A percentile compares a stretch with the other conserved stretches of the same genome.
These are phyloP conservation scores for Paulownia fortunei DNA, from an alignment of 257 asterid genomes.

Conservation along the genomic window DNA sequence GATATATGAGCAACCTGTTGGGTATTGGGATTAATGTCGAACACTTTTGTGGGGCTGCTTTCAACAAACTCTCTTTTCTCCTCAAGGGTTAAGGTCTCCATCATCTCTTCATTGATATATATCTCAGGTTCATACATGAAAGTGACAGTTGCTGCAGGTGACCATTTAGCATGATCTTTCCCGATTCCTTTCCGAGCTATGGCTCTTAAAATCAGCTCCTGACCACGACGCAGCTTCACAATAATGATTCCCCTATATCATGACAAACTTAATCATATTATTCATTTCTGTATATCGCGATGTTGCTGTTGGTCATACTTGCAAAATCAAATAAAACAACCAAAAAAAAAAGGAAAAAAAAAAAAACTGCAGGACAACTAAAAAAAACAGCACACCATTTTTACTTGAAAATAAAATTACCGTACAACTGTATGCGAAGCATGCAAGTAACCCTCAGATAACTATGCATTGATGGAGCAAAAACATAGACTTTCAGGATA, in stretches of 20 bases:
- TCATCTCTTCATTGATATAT: slow-evolving; percentile 85
- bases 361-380: neutral
- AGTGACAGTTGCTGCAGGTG: slow-evolving; percentile 99
- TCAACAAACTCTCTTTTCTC: slow-evolving; percentile 77
- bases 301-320: neutral
- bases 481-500: neutral
- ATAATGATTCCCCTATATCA: slow-evolving; percentile 85
- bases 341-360: neutral
- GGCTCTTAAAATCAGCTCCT: slow-evolving; percentile 89
- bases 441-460: slow-evolving; percentile 1
- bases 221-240: slow-evolving; percentile 98
- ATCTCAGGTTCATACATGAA: slow-evolving; percentile 98
- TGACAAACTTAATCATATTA: slow-evolving; percentile 9
- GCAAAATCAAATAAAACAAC: neutral
- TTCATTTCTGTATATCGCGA: neutral
- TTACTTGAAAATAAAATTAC: neutral
- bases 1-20: slow-evolving; percentile 61
- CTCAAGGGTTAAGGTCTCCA: slow-evolving; percentile 70
- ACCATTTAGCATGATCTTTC: slow-evolving; percentile 99
- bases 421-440: neutral
- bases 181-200: slow-evolving; percentile 99
- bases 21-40: slow-evolving; percentile 63
- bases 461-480: neutral
- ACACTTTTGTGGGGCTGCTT: slow-evolving; percentile 95
- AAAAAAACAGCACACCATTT: neutral